Base-by-base conservation (phyloP, 208 protist species). In the Vickermania spadyakhi region DNA sequence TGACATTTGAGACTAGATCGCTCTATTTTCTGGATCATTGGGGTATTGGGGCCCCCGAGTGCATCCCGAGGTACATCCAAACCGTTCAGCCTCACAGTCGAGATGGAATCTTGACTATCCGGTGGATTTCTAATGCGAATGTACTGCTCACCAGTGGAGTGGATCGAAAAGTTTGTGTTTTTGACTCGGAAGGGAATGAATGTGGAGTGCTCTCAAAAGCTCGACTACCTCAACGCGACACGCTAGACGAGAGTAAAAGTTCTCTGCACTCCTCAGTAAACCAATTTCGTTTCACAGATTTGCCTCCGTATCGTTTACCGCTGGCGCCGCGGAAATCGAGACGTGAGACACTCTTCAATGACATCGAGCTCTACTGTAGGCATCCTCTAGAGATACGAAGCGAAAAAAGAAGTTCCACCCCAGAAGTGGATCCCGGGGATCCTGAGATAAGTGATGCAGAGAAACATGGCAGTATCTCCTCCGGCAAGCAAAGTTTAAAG, bases 121-220 rank as follows among this genome's bases (percentile, higher is more conserved):
- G 5, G 2, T 91, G 81, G 78, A 52, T 84, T 7, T 60, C 79
- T 14, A 59, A 55, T 23, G 59, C 78, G 2, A 58, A 52, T n/a
- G 65, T 70, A 5, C 59, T 91, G 11, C 57, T 79, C 13, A 75
- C 73, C 1, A 75, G 67, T 28, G 79, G 76, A 29, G 58, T 74
- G 68, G 73, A 91, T 53, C 65, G 64, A 56, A 52, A 70, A 49
- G 84, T 88, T 23, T 74, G 65, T 49, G 27, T 91, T 11, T 56
- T 84, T 21, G 64, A 73, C 58, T 26, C 5, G 2, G 30, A 75
- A 1, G 80, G 78, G 0, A 65, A 73, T 21, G 52, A 55, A 53
- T 7, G 66, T 1, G 73, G 68, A n/a, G 68, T 63, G 49, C 63
- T 91, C 52, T 74, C 78, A 1, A 73, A 78, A 55, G 66, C 68